phyloP scores from a whole-genome alignment of 148 eudicot species.

The Polygonum aviculare region DNA sequence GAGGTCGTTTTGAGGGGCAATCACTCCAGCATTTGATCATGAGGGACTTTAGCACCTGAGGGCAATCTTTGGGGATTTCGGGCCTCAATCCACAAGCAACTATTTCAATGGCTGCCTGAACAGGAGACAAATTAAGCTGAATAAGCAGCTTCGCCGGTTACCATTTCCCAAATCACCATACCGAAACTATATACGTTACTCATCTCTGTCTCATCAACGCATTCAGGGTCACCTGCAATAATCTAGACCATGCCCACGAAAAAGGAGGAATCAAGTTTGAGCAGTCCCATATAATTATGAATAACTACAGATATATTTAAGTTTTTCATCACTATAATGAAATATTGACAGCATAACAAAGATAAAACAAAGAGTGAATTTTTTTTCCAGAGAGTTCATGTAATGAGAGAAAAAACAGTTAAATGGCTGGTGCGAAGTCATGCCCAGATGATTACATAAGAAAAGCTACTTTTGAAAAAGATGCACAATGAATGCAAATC shows the following conservation, averaged over 20 bases:
- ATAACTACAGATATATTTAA: neutral
- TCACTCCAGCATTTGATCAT: constrained; percentile 84
- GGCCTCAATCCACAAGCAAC: constrained; percentile 98
- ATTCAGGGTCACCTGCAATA: constrained; percentile 88
- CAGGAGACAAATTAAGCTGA: constrained; percentile 84
- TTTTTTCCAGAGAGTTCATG: neutral
- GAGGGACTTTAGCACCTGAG: constrained; percentile 51
- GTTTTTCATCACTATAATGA: neutral
- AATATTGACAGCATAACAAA: neutral
- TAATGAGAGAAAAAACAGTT: neutral
- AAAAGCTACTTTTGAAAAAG: constrained; percentile 11
- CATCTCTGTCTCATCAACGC: constrained; percentile 86
- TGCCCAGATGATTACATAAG: neutral
- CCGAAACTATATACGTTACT: constrained; percentile 88
- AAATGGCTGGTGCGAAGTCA: neutral
- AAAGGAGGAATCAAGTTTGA: neutral
- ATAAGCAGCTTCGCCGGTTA: constrained; percentile 82
- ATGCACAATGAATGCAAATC: neutral
- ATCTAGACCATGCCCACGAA: constrained; percentile 38
- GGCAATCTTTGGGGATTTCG: constrained; percentile 88
- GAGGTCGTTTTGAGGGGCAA: constrained; percentile 78
- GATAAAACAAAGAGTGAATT: neutral
- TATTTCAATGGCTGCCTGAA: constrained; percentile 95
- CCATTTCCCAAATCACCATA: constrained; percentile 90
- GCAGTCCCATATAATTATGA: neutral